phyloP scores from a whole-genome alignment of 108 stramenopile species.

The Cyclostephanos invisitatus region DNA sequence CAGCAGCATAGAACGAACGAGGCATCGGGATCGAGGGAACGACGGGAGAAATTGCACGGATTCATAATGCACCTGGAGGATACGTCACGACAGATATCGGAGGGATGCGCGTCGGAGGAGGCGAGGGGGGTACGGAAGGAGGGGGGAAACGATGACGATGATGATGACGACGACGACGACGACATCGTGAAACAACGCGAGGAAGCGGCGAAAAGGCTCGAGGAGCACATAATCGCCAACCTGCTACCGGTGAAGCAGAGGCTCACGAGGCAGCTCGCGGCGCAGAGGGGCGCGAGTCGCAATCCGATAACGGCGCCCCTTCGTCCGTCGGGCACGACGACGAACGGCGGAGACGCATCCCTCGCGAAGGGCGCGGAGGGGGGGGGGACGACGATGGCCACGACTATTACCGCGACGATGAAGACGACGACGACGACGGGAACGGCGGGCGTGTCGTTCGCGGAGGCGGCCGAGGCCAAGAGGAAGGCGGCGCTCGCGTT shows the following conservation, averaged over 20 bases:
- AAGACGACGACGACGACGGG: neutral
- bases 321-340: conserved; percentile 35
- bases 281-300: conserved; percentile 81
- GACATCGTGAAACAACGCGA: conserved; percentile 22
- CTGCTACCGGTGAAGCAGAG: conserved; percentile 83
- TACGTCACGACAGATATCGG: conserved; percentile 73
- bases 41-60: conserved; percentile 83
- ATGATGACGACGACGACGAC: conserved; percentile 24
- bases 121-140: conserved; percentile 18
- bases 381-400: neutral
- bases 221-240: conserved; percentile 86
- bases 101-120: conserved; percentile 58
- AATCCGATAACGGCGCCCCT: conserved; percentile 76
- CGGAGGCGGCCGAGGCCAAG: conserved; percentile 66
- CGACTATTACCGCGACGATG: neutral
- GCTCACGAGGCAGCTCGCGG: conserved; percentile 78
- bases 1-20: conserved; percentile 35
- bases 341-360: too few relatives aligned
- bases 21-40: conserved; percentile 69
- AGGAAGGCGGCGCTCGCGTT: conserved; percentile 53
- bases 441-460: conserved; percentile 51
- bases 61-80: conserved; percentile 85
- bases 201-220: conserved; percentile 77
- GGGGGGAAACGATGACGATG: neutral
- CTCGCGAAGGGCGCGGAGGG: conserved; percentile 49